Evolutionary conservation across 768 basidiomycete species (phyloP).

Genomic region (Russula ochroleuca): DNA sequence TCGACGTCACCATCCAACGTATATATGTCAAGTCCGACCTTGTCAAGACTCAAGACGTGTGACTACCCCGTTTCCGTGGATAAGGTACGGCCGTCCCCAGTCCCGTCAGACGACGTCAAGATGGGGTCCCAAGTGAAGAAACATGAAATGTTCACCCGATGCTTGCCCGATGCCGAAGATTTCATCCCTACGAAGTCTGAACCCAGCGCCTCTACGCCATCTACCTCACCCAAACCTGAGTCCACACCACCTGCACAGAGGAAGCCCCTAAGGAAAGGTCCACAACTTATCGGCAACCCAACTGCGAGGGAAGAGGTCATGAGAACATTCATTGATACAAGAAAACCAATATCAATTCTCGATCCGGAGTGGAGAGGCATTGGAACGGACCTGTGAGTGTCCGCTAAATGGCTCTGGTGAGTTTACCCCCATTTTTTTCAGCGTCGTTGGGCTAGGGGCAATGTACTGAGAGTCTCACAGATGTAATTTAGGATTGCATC

Average conservation of each 20-base stretch:
- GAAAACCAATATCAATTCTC: constrained; percentile 86
- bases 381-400: constrained; percentile 96
- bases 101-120: constrained; percentile 32
- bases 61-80: constrained; percentile 12
- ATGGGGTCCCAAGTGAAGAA: constrained; percentile 19
- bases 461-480: constrained; percentile 47
- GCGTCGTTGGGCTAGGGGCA: constrained; percentile 18
- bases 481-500: constrained; percentile 87
- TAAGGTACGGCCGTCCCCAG: constrained; percentile 31
- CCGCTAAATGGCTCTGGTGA: constrained; percentile 72
- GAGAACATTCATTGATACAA: constrained; percentile 62
- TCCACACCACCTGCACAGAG: constrained; percentile 28
- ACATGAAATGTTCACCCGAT: constrained; percentile 31
- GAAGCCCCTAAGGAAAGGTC: constrained; percentile 34
- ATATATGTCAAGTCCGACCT: constrained; percentile 11
- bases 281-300: constrained; percentile 78
- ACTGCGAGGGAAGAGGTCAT: constrained; percentile 69
- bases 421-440: constrained; percentile 23
- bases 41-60: constrained; percentile 25
- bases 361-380: constrained; percentile 71
- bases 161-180: too few species aligned
- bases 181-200: constrained; percentile 29
- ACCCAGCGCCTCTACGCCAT: constrained; percentile 38
- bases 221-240: constrained; percentile 34
- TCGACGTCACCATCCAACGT: constrained; percentile 18